Conservation (phyloP, 768 basidiomycete genomes). For the Collybia sordida region DNA sequence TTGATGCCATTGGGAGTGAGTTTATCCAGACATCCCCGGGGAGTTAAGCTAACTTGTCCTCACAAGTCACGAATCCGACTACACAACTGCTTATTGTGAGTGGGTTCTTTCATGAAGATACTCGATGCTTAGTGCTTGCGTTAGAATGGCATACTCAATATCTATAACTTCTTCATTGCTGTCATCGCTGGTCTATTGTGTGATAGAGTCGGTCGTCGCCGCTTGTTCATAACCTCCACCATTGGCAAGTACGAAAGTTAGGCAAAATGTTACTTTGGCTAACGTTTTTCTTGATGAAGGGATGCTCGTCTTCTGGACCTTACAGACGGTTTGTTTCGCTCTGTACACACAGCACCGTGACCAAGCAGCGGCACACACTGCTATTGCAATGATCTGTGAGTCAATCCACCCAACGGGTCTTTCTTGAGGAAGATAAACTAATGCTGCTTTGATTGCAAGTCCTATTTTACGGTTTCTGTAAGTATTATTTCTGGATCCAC, state of each 20-base stretch:
- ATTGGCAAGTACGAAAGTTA: conserved; percentile 27
- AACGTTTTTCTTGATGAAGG: conserved; percentile 21
- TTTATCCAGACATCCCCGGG: background rate
- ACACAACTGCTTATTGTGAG: conserved; percentile 42
- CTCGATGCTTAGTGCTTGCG: background rate
- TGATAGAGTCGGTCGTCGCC: conserved; percentile 49
- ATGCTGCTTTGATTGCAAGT: conserved; percentile 13
- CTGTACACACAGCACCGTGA: conserved; percentile 35
- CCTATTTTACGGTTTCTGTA: conserved; percentile 32
- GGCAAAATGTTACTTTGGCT: background rate
- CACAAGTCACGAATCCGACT: conserved; percentile 39
- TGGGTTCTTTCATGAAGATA: conserved; percentile 3
- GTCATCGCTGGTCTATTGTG: conserved; percentile 46
- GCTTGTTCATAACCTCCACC: conserved; percentile 48
- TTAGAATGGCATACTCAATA: conserved; percentile 53
- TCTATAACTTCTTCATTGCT: conserved; percentile 58
- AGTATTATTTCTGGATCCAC: conserved; percentile 12
- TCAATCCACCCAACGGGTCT: background rate
- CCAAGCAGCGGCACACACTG: conserved; percentile 48
- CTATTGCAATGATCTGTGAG: conserved; percentile 47
- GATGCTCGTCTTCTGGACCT: conserved; percentile 57
- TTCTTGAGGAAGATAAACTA: background rate
- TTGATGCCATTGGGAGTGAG: conserved; percentile 47
- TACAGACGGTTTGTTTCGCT: conserved; percentile 54
- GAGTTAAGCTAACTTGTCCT: background rate